Percentiles rank a stretch among this genome's conserved stretches.
phyloP scores from a whole-genome alignment of 192 early-diverging fungal genomes.

The Coemansia sp. region DNA sequence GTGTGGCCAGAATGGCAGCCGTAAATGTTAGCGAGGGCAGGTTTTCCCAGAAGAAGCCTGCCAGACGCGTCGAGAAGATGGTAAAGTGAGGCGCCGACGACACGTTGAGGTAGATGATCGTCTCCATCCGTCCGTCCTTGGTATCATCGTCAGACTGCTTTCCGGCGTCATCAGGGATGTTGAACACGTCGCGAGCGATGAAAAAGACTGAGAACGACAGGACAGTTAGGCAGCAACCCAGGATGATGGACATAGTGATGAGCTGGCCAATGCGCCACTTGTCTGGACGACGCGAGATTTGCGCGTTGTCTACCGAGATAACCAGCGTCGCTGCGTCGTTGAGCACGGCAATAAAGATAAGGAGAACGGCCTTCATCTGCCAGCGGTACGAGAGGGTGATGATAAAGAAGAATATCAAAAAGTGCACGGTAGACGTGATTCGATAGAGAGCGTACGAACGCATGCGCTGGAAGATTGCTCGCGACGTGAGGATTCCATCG shows the following conservation, averaged over 20 bases:
- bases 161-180: constrained; percentile 53
- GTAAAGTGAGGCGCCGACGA: constrained; percentile 92
- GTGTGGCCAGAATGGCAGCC: constrained; percentile 81
- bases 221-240: constrained; percentile 72
- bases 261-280: constrained; percentile 96
- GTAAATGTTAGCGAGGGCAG: constrained; percentile 80
- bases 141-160: constrained; percentile 51
- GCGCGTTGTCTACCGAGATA: constrained; percentile 90
- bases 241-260: constrained; percentile 74
- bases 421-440: constrained; percentile 95
- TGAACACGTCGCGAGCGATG: constrained; percentile 65
- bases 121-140: constrained; percentile 62
- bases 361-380: constrained; percentile 74
- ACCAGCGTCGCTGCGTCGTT: constrained; percentile 93
- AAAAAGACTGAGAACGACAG: constrained; percentile 87
- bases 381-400: constrained; percentile 81
- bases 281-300: constrained; percentile 86
- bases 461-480: constrained; percentile 96
- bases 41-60: constrained; percentile 87
- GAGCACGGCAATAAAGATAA: constrained; percentile 89
- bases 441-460: constrained; percentile 91
- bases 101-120: constrained; percentile 94
- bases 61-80: constrained; percentile 89
- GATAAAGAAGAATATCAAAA: constrained; percentile 95
- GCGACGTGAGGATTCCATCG: constrained; percentile 85